These are phyloP conservation scores for Rhodamnia rubescens DNA, from an alignment of 345 rosid species.

Conservation along the genomic window DNA sequence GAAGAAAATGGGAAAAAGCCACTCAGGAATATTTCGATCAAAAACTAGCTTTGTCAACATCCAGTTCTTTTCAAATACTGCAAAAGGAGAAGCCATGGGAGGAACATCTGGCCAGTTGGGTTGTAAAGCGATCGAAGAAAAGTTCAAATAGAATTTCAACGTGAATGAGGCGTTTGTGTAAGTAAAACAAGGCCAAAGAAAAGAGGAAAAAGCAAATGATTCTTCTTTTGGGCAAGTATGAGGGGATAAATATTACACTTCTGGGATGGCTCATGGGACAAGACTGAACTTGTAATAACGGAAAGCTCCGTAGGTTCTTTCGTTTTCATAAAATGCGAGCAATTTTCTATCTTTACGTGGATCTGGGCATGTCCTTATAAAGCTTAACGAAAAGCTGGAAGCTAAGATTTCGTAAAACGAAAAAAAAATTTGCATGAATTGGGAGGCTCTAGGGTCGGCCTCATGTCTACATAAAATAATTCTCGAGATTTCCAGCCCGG, in stretches of 20 bases:
- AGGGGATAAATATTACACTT: background rate
- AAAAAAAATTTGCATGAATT: too few relatives aligned
- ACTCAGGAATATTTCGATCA: background rate
- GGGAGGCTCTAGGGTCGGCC: too few relatives aligned
- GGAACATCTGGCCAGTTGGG: background rate
- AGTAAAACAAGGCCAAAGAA: background rate
- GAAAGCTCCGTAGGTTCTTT: background rate
- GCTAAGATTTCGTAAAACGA: too few relatives aligned
- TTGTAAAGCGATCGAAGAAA: background rate
- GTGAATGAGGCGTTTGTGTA: background rate
- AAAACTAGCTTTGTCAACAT: background rate
- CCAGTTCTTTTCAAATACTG: background rate
- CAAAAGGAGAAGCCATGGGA: background rate
- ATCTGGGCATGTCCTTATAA: too few relatives aligned
- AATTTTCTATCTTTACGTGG: background rate
- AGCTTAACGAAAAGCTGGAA: too few relatives aligned
- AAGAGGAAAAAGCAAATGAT: background rate
- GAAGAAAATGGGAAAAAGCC: background rate
- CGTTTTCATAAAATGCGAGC: background rate
- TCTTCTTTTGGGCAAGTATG: background rate
- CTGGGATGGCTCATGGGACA: background rate
- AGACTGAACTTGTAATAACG: background rate
- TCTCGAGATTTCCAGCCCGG: too few relatives aligned
- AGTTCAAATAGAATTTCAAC: background rate
- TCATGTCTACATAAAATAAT: too few relatives aligned